phyloP scores from a whole-genome alignment of 768 basidiomycete species.

The Serendipita sp. region DNA sequence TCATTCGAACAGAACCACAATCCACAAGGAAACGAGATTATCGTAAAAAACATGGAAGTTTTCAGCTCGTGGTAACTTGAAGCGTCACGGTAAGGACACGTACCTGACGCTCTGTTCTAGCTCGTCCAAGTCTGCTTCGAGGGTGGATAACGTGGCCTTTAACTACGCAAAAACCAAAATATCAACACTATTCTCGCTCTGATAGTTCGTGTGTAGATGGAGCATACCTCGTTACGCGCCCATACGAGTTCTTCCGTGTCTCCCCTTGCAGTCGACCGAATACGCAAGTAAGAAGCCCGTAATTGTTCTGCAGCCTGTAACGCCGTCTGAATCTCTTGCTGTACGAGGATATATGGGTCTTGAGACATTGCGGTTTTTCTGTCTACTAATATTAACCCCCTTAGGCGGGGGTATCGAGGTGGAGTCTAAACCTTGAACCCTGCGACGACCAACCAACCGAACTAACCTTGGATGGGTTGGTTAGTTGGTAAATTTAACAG shows the following conservation, averaged over 20 bases:
- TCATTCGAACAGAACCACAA: background rate
- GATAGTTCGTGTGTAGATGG: conserved; percentile 3
- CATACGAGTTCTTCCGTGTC: conserved; percentile 69
- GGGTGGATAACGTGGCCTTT: conserved; percentile 52
- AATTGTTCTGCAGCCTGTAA: conserved; percentile 56
- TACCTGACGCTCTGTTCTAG: conserved; percentile 89
- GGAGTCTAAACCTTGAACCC: too few species aligned
- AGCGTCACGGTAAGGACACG: conserved; percentile 12
- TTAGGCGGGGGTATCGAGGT: too few species aligned
- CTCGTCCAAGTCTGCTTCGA: conserved; percentile 82
- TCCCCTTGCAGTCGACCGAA: conserved; percentile 52
- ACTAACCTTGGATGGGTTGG: too few species aligned
- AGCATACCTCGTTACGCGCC: conserved; percentile 56
- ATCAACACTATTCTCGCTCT: background rate
- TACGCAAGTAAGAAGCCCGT: conserved; percentile 59
- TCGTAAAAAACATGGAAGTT: background rate
- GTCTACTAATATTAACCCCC: too few species aligned
- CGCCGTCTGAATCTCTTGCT: conserved; percentile 64
- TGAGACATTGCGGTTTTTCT: conserved; percentile 10
- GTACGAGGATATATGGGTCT: conserved; percentile 80
- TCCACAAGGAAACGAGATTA: background rate
- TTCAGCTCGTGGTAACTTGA: too few species aligned
- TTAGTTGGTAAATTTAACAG: too few species aligned
- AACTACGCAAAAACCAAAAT: conserved; percentile 29
- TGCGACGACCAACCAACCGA: too few species aligned